These are phyloP conservation scores for Phytophthora europaea DNA, from an alignment of 352 stramenopile genomes.

Conservation along the genomic window DNA sequence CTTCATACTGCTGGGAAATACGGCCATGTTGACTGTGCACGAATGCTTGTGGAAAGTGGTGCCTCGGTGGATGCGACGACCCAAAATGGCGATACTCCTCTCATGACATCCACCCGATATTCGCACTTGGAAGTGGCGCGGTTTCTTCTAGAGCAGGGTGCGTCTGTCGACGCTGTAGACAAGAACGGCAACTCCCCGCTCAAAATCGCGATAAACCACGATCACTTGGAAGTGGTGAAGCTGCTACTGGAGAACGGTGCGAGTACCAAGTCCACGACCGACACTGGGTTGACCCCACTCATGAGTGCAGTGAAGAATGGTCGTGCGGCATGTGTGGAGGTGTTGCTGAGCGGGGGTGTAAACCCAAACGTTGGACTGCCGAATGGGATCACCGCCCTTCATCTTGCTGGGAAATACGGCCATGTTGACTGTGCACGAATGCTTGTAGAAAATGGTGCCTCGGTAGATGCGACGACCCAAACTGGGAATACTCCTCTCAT, in stretches of 20 bases:
- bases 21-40: neutral
- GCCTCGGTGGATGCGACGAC: neutral
- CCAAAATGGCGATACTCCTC: neutral
- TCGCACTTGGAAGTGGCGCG: neutral
- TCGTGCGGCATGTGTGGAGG: neutral
- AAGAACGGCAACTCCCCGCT: constrained; percentile 6
- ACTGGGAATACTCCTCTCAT: neutral
- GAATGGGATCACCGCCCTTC: neutral
- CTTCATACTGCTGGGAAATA: neutral
- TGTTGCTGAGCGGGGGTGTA: constrained; percentile 3
- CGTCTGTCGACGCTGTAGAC: constrained; percentile 2
- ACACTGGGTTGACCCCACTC: neutral
- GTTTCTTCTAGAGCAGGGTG: neutral
- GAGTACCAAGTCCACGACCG: neutral
- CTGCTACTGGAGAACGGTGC: constrained; percentile 6
- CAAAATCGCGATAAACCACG: constrained; percentile 6
- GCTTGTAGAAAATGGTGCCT: neutral
- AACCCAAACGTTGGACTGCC: neutral
- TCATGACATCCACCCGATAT: neutral
- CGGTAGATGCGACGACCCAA: neutral
- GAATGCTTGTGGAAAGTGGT: neutral
- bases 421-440: neutral
- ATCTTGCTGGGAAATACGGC: neutral
- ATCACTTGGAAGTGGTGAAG: constrained; percentile 2
- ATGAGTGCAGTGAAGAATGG: constrained; percentile 4